Evolutionary conservation across 164 flowering plant species (phyloP).

Genomic region (grape (Vitis vinifera)): ASM3070453v1 NC_081810.1:2602501-2603000

Average conservation of each 20-base stretch:
- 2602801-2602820: conserved; percentile 96
- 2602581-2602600: too few species aligned
- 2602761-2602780: too few species aligned
- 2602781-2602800: conserved; percentile 63
- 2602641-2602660: too few species aligned
- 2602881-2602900: conserved; percentile 80
- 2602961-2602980: not conserved
- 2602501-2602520: too few species aligned
- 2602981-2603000: not conserved
- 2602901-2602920: conserved; percentile 59
- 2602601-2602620: too few species aligned
- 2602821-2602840: conserved; percentile 92
- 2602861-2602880: conserved; percentile 99
- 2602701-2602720: not conserved
- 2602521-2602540: too few species aligned
- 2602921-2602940: conserved; percentile 65
- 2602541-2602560: too few species aligned
- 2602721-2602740: too few species aligned
- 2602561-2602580: too few species aligned
- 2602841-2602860: conserved; percentile 84
- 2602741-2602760: too few species aligned
- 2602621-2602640: too few species aligned
- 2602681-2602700: not conserved
- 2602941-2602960: conserved; percentile 19
- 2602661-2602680: too few species aligned